Evolutionary conservation across 495 filamentous ascomycete species (phyloP).

Genomic region (Bombardia bombarda): DNA sequence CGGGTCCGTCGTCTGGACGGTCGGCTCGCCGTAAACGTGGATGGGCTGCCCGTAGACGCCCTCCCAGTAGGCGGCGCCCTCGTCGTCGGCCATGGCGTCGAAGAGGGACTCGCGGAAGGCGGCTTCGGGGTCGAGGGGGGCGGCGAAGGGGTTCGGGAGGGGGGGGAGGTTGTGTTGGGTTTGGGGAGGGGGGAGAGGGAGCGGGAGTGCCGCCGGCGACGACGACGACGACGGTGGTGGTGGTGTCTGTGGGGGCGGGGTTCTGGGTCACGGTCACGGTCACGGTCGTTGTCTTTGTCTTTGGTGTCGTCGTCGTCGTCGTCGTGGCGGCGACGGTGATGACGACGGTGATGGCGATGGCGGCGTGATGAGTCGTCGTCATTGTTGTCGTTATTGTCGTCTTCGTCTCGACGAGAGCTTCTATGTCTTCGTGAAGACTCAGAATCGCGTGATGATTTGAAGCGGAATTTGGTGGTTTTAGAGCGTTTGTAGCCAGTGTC

Average conservation of each 20-base stretch:
- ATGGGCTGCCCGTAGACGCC: constrained; percentile 91
- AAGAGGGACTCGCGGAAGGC: constrained; percentile 96
- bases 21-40: constrained; percentile 31
- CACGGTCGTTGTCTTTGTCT: no score
- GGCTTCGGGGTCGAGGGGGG: constrained; percentile 50
- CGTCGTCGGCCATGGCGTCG: constrained; percentile 97
- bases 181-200: not conserved
- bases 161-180: not conserved
- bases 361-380: not conserved
- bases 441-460: not conserved
- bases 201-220: not conserved
- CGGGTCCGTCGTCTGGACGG: constrained; percentile 18
- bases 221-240: no score
- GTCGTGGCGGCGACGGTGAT: not conserved
- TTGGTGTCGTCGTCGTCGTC: not conserved
- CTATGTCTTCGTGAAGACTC: not conserved
- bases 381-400: not conserved
- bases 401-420: not conserved
- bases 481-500: no score
- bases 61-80: constrained; percentile 93
- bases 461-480: not conserved
- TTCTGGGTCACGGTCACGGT: no score
- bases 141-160: constrained; percentile 35
- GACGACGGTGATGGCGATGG: not conserved
- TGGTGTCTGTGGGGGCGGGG: no score